Base-by-base conservation (phyloP, 352 stramenopile genomes). In the Phytophthora citrophthora region DNA sequence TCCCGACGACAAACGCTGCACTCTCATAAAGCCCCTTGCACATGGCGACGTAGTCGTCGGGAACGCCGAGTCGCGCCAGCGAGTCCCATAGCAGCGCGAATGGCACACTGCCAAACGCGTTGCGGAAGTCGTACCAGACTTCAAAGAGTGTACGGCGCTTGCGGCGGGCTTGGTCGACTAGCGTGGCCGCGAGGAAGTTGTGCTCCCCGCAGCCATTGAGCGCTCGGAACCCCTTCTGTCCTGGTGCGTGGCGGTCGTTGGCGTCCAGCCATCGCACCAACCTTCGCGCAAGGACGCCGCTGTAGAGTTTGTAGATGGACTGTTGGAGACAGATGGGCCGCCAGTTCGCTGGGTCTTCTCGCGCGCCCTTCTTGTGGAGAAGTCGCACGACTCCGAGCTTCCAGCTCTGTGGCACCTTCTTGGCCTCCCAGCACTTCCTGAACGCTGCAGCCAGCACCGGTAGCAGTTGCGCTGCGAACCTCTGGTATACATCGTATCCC, bases 241-340 rank as follows among this genome's bases (percentile, higher is more conserved):
- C 45, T 0, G 6, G 3, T 0, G 62, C 26, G 9, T 71, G 51
- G 0, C 56, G 64, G 0, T 40, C 54, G 38, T 77, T 77, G 15
- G 16, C 38, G 10, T 70, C 58, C n/a, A 75, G 20, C 61, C 61
- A 75, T 0, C 27, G 16, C 6, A 23, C 54, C 1, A 80, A 27
- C 1, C n/a, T 7, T 1, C 39, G 45, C 0, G 24, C 45, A 1
- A 80, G 44, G 5, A 72, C 11, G 0, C 16, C 44, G 2, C 65
- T 32, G 52, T 72, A 78, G 6, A 76, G 6, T 54, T 81, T 81
- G 73, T 73, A 82, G 10, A 77, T 47, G 4, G 56, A 47, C n/a
- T 52, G 55, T 46, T 82, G 73, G 4, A 82, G 40, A 18, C 61
- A 76, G 51, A 77, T 78, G 11, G 68, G 61, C 12, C 71, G 27